These are phyloP conservation scores for Neopestalotiopsis rosae DNA, from an alignment of 2,329 filamentous ascomycete species.

Conservation along the genomic window DNA sequence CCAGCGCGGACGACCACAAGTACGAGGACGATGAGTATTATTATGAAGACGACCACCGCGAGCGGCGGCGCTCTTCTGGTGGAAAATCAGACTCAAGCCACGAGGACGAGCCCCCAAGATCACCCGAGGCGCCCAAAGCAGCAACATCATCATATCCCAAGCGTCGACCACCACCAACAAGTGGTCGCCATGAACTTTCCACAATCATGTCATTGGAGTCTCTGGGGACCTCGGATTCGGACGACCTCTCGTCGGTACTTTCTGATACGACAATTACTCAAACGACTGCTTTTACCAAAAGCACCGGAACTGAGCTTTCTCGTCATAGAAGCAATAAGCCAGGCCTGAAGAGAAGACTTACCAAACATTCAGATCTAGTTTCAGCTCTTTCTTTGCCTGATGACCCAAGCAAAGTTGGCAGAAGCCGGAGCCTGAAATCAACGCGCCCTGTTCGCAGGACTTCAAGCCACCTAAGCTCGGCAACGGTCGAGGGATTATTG, in stretches of 20 bases:
- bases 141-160: slow-evolving; percentile 27
- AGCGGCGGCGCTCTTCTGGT: slow-evolving; percentile 39
- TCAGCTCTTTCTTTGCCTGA: slow-evolving; percentile 84
- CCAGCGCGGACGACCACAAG: slow-evolving; percentile 46
- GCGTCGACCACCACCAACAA: slow-evolving; percentile 57
- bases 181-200: slow-evolving; percentile 59
- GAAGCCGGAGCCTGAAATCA: slow-evolving; percentile 74
- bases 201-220: slow-evolving; percentile 61
- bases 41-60: slow-evolving; percentile 31
- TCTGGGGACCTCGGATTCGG: slow-evolving; percentile 51
- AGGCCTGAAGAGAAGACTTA: slow-evolving; percentile 75
- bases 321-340: slow-evolving; percentile 54
- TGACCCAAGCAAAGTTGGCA: slow-evolving; percentile 57
- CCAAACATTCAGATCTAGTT: slow-evolving; percentile 91
- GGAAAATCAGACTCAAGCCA: slow-evolving; percentile 39
- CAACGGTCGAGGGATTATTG: slow-evolving; percentile 78
- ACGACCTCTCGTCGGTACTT: slow-evolving; percentile 56
- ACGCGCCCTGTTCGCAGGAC: slow-evolving; percentile 79
- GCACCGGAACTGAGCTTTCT: slow-evolving; percentile 46
- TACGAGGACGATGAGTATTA: slow-evolving; percentile 29
- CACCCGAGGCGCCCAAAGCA: slow-evolving; percentile 33
- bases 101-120: slow-evolving; percentile 36
- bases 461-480: slow-evolving; percentile 68
- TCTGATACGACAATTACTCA: slow-evolving; percentile 60
- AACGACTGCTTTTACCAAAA: slow-evolving; percentile 54